Percentiles rank a stretch among this genome's conserved stretches.
Evolutionary conservation across 2,329 filamentous ascomycete species (phyloP).

Genomic region (Lachnellula arida): DNA sequence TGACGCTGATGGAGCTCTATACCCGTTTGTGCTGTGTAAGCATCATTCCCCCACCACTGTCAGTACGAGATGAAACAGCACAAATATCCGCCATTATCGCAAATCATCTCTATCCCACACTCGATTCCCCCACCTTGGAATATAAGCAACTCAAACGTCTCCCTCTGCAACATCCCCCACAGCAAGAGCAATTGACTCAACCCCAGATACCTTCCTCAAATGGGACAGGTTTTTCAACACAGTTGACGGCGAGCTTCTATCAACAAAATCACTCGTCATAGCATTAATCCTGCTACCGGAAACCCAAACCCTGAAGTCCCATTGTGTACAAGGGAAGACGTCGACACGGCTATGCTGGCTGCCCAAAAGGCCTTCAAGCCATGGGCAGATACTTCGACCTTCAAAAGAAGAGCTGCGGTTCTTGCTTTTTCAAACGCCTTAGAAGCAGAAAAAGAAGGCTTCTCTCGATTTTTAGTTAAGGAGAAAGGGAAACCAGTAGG

Average conservation of each 20-base stretch:
- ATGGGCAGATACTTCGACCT: constrained; percentile 40
- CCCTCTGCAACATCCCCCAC: too few relatives aligned
- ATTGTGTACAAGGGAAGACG: constrained; percentile 35
- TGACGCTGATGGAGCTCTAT: too few relatives aligned
- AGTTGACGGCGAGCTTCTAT: constrained; percentile 11
- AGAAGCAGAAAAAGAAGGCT: constrained; percentile 33
- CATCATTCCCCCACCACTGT: too few relatives aligned
- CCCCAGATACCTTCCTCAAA: neutral
- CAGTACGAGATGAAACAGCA: too few relatives aligned
- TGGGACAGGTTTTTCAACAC: constrained; percentile 7
- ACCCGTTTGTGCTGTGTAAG: too few relatives aligned
- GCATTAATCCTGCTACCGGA: constrained; percentile 13
- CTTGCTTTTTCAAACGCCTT: constrained; percentile 7
- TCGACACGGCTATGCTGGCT: constrained; percentile 42
- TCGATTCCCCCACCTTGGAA: too few relatives aligned
- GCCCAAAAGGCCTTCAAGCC: constrained; percentile 41
- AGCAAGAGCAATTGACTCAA: too few relatives aligned
- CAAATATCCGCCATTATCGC: too few relatives aligned
- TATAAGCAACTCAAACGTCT: too few relatives aligned
- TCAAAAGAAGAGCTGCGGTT: constrained; percentile 40
- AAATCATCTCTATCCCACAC: too few relatives aligned
- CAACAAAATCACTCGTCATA: constrained; percentile 1
- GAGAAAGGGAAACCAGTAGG: constrained; percentile 48
- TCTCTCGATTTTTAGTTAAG: constrained; percentile 41
- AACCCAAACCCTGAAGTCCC: constrained; percentile 30